Conservation (phyloP, 192 early-diverging fungal genomes). For the Coemansia sp. region DNA sequence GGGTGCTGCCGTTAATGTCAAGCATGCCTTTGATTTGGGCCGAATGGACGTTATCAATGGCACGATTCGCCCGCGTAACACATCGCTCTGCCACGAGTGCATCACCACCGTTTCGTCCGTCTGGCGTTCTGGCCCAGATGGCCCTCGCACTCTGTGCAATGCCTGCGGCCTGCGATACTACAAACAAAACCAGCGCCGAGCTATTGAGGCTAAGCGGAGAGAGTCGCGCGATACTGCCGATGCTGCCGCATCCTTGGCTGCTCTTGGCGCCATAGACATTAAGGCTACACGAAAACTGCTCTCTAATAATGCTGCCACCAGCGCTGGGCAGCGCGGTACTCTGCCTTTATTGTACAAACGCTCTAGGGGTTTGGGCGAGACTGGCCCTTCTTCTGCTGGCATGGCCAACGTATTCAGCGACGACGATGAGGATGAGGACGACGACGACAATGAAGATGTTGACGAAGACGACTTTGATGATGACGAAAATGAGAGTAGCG, state of each 20-base stretch:
- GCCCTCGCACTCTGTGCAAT: conserved; percentile 58
- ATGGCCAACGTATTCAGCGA: not conserved
- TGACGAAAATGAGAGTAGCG: not conserved
- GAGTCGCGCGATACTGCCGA: conserved; percentile 31
- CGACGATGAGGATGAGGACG: conserved; percentile 5
- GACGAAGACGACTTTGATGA: conserved; percentile 9
- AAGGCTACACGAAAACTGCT: conserved; percentile 1
- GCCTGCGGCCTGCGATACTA: conserved; percentile 61
- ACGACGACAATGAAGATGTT: not conserved
- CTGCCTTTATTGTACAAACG: not conserved
- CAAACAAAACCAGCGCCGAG: conserved; percentile 54
- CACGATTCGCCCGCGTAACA: conserved; percentile 50
- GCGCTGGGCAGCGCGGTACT: not conserved
- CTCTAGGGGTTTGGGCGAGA: not conserved
- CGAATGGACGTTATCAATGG: conserved; percentile 53
- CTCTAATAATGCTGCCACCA: not conserved
- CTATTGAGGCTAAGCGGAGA: conserved; percentile 44
- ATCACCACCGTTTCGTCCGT: conserved; percentile 53
- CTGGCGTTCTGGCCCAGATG: conserved; percentile 53
- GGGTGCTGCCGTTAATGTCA: conserved; percentile 48
- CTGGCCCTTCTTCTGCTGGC: not conserved
- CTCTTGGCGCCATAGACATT: conserved; percentile 6
- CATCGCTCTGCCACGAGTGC: conserved; percentile 53
- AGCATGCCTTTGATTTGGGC: conserved; percentile 51
- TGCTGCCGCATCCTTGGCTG: conserved; percentile 16